Evolutionary conservation across 177 flowering plant species (phyloP), one percentile per base, ranked within the genome.

Genomic region (Vitis hybrid): DNA sequence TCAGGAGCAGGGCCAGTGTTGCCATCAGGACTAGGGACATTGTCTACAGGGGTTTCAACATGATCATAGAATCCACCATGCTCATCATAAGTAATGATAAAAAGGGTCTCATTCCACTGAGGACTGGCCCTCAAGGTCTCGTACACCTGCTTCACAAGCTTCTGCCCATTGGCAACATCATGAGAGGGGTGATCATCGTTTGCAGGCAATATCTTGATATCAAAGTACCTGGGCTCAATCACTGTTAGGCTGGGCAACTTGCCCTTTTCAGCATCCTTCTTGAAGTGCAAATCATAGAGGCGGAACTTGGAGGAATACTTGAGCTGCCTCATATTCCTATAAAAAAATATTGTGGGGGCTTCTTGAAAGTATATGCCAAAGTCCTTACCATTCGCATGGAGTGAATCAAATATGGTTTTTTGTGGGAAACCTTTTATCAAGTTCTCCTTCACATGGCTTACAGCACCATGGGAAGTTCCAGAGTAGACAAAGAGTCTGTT

Each of bases 171-270:
- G 1, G 94, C 90, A 3, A 90, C 90, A 74, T 90, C 94, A 71
- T 90, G 94, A 3, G 94, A 82, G 0, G 94, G 94, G 58, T 90
- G 94, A 65, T 90, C 94, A 68, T 90, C 94, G 61, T 90, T 88
- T 3, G 86, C 94, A 9, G 92, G 88, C 8, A 71, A 15, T 1
- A 79, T 85, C 64, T 76, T 80, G 1, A 88, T 30, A 69, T 88
- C 94, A 59, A 90, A 90, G 73, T 90, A 90, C 67, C 90, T 66
- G 2, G 90, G 94, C 79, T 90, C 94, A 10, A 90, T 84, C 64
- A 90, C 92, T 2, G 86, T 82, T 59, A 86, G 75, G 69, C 64
- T 77, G 1, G 94, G 94, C 17, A 90, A 70, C 64, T 88, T 86
- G 48, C 94, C 94, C 2, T 74, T 71, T 55, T 74, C 77, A 7